Evolutionary conservation across 495 filamentous ascomycete genomes (phyloP).

Genomic region (Penicillium manginii): DNA sequence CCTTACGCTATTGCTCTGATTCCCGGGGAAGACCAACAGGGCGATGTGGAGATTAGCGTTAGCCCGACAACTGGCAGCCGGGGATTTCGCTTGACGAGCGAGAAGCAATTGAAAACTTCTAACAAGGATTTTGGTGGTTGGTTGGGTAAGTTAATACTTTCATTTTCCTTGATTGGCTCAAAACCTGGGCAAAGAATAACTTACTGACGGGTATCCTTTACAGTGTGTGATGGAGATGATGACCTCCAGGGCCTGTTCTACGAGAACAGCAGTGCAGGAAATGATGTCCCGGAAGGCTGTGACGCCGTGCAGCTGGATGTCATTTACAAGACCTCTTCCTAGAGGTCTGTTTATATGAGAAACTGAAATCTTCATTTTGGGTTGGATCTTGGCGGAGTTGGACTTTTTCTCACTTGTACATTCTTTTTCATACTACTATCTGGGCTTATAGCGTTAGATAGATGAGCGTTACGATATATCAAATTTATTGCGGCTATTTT

Average conservation of each 20-base stretch:
- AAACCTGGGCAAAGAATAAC: no score
- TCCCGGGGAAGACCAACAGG: slow-evolving; percentile 7
- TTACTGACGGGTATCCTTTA: neutral
- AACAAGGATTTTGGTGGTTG: slow-evolving; percentile 37
- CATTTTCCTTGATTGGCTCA: neutral
- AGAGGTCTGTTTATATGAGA: neutral
- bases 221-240: slow-evolving; percentile 13
- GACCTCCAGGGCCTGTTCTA: slow-evolving; percentile 9
- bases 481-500: no score
- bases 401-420: slow-evolving; percentile 2
- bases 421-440: neutral
- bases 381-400: slow-evolving; percentile 1
- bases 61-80: slow-evolving; percentile 23
- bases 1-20: slow-evolving; percentile 28
- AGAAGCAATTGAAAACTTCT: slow-evolving; percentile 24
- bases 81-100: slow-evolving; percentile 33
- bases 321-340: slow-evolving; percentile 8
- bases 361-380: neutral
- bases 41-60: slow-evolving; percentile 27
- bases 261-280: slow-evolving; percentile 2
- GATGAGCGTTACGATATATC: neutral
- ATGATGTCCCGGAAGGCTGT: slow-evolving; percentile 11
- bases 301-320: slow-evolving; percentile 12
- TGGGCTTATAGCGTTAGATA: slow-evolving; percentile 2
- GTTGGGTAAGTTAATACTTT: slow-evolving; percentile 35